Evolutionary conservation across 2,329 filamentous ascomycete genomes (phyloP).

Genomic region (Talaromyces verruculosus): DNA sequence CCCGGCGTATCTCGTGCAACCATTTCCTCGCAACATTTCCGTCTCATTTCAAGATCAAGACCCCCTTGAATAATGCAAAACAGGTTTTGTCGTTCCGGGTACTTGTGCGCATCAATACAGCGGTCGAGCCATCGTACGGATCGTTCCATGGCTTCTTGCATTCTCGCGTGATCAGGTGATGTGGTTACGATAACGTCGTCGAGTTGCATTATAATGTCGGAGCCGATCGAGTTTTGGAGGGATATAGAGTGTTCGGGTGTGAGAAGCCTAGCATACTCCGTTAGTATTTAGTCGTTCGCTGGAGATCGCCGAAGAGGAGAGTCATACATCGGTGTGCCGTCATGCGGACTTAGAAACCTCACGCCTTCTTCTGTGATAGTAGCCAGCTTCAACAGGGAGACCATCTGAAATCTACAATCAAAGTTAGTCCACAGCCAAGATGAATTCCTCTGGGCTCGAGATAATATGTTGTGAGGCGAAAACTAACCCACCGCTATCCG

Average conservation of each 20-base stretch:
- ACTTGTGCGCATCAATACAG: constrained; percentile 85
- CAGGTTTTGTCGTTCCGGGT: constrained; percentile 80
- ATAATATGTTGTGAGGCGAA: constrained; percentile 27
- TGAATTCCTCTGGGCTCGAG: background rate
- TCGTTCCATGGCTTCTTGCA: constrained; percentile 91
- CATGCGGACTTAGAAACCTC: constrained; percentile 91
- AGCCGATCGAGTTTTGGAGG: constrained; percentile 94
- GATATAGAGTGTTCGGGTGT: constrained; percentile 97
- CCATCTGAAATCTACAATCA: constrained; percentile 88
- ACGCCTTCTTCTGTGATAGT: constrained; percentile 95
- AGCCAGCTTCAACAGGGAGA: constrained; percentile 88
- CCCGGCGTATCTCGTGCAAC: constrained; percentile 86
- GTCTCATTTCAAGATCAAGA: constrained; percentile 80
- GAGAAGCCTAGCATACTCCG: constrained; percentile 59
- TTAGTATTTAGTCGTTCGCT: background rate
- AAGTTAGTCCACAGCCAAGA: background rate
- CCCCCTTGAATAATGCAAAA: constrained; percentile 99
- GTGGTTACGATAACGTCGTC: constrained; percentile 98
- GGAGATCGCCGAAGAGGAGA: background rate
- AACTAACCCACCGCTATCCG: constrained; percentile 58
- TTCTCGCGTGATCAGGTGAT: constrained; percentile 80
- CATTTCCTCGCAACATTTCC: constrained; percentile 84
- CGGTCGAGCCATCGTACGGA: constrained; percentile 95
- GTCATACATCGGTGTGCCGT: constrained; percentile 79
- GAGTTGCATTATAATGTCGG: constrained; percentile 99